These are phyloP conservation scores for Martensiomyces pterosporus DNA, from an alignment of 192 early-diverging fungal genomes.

Conservation along the genomic window DNA sequence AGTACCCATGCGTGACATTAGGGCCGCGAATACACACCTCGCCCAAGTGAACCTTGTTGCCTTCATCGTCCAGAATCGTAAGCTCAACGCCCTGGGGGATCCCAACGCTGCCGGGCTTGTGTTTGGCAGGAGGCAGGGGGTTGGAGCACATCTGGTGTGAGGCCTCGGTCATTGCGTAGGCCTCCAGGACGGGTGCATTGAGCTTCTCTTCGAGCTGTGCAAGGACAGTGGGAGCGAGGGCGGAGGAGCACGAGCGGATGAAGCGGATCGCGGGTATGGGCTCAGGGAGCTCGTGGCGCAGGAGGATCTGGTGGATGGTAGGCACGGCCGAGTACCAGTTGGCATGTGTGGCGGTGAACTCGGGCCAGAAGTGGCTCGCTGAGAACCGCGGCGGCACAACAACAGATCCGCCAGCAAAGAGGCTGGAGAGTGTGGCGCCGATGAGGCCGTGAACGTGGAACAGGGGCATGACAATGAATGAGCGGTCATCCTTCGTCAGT, in stretches of 20 bases:
- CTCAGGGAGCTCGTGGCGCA: slow-evolving; percentile 41
- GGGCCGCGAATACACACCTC: slow-evolving; percentile 82
- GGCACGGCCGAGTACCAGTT: slow-evolving; percentile 79
- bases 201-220: slow-evolving; percentile 61
- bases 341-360: slow-evolving; percentile 56
- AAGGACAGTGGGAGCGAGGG: slow-evolving; percentile 65
- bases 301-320: slow-evolving; percentile 81
- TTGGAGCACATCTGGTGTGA: slow-evolving; percentile 85
- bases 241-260: slow-evolving; percentile 76
- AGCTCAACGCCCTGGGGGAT: slow-evolving; percentile 72
- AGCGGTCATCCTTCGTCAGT: slow-evolving; percentile 56
- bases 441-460: slow-evolving; percentile 86
- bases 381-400: slow-evolving; percentile 71
- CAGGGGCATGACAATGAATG: slow-evolving; percentile 79
- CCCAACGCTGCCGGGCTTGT: slow-evolving; percentile 80
- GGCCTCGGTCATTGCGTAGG: slow-evolving; percentile 88
- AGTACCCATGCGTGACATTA: slow-evolving; percentile 76
- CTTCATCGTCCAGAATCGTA: slow-evolving; percentile 57
- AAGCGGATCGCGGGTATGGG: slow-evolving; percentile 59
- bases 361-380: slow-evolving; percentile 69
- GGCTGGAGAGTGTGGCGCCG: slow-evolving; percentile 65
- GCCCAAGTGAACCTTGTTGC: slow-evolving; percentile 43
- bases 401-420: slow-evolving; percentile 63
- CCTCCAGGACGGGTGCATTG: slow-evolving; percentile 72
- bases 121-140: slow-evolving; percentile 59